Conservation (phyloP, 2,329 filamentous ascomycete species). For the Fusarium irregulare region DNA sequence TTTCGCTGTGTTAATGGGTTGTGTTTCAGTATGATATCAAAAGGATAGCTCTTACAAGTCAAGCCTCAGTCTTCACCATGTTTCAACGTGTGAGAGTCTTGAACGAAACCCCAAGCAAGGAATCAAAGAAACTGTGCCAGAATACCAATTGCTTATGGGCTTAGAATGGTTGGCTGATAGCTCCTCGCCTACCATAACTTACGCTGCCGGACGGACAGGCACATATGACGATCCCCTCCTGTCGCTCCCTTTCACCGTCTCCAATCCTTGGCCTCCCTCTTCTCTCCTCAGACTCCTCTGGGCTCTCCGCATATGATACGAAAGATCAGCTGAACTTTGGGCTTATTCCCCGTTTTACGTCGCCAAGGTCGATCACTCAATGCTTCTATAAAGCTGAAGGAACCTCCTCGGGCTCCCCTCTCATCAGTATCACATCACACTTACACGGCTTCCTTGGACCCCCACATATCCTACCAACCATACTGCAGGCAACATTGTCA, state of each 20-base stretch:
- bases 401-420: conserved; percentile 4
- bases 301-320: neutral
- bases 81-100: neutral
- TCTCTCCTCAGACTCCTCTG: neutral
- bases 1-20: neutral
- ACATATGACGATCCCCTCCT: conserved; percentile 47
- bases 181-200: conserved; percentile 2
- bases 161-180: conserved; percentile 23
- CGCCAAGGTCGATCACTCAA: neutral
- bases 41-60: neutral
- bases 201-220: conserved; percentile 3
- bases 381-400: conserved; percentile 3
- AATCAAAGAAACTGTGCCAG: neutral
- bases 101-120: neutral
- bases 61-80: neutral
- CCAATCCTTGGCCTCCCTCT: conserved; percentile 7
- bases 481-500: conserved; percentile 29
- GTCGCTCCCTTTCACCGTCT: conserved; percentile 24
- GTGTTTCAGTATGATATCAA: neutral
- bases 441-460: conserved; percentile 21
- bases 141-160: neutral
- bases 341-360: neutral
- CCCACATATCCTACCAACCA: conserved; percentile 12
- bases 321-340: conserved; percentile 6
- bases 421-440: conserved; percentile 32